Evolutionary conservation across 2,329 filamentous ascomycete species (phyloP), one percentile per base, ranked within the genome.

Genomic region (Paecilomyces dactylethromorphus): DNA sequence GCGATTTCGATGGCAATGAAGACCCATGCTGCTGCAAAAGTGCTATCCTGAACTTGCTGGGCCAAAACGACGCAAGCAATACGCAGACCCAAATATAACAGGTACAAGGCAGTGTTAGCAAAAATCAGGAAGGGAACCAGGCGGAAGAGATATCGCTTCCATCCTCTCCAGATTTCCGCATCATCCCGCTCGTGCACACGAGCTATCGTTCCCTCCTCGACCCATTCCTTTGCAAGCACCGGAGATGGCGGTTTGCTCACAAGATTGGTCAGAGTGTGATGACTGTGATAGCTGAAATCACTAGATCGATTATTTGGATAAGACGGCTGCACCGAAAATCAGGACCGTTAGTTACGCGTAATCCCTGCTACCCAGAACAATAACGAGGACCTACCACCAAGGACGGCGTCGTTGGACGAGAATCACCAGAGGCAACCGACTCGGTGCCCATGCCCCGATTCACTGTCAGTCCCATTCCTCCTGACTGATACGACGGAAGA

Each of bases 1-100:
- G 75, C 72, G 45, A 83, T 68, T 32, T 85, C 83, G 58, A 84
- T 77, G 24, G 73, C 79, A 57, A 85, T 81, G 63, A 85, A 85
- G 6, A 84, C 66, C 83, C 83, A 85, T 2, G 83, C 83, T 52
- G 80, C 77, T 3, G 76, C 72, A 60, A 79, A 85, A 1, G 72
- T 73, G 22, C 71, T 66, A 3, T 67, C 54, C 3, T 71, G 70
- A 0, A 69, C 69, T 1, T 76, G 71, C 63, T 85, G 82, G 0
- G 83, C 82, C 52, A 72, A 70, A n/a, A 82, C 68, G 56, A 84
- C 79, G 64, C 82, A 84, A 55, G 72, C 71, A 31, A 85, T 78
- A 39, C 83, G 81, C 56, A 81, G 70, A 22, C 64, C 75, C 7
- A 85, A 79, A 62, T 85, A 85, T 31, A 73, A 64, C 56, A 74